Conservation (phyloP, 2,329 filamentous ascomycete species). For the Nemania bipapillata region DNA sequence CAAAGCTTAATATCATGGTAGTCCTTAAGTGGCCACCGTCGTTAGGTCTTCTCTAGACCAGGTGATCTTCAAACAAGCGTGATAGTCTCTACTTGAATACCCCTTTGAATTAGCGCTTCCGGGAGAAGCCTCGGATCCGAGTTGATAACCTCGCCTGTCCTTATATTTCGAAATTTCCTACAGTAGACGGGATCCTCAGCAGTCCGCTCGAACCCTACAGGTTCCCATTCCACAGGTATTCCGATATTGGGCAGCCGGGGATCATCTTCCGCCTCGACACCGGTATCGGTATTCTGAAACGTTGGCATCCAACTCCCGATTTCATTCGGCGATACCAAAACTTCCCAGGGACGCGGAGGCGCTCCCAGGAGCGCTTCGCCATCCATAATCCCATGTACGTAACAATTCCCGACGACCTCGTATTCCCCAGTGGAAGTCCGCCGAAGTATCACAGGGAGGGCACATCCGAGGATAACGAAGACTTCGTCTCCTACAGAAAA, state of each 20-base stretch:
- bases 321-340: background rate
- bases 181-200: constrained; percentile 32
- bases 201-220: constrained; percentile 29
- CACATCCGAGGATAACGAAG: constrained; percentile 37
- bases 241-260: constrained; percentile 32
- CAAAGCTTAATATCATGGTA: no score
- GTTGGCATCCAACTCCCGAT: background rate
- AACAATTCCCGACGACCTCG: constrained; percentile 38
- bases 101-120: constrained; percentile 33
- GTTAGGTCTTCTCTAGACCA: background rate
- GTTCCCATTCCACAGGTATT: constrained; percentile 36
- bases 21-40: background rate
- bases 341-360: constrained; percentile 26
- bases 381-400: constrained; percentile 40
- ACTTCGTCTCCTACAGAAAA: constrained; percentile 36
- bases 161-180: constrained; percentile 31
- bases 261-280: constrained; percentile 11
- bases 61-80: constrained; percentile 34
- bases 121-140: constrained; percentile 41
- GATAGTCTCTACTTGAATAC: constrained; percentile 33
- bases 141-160: constrained; percentile 37
- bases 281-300: constrained; percentile 23
- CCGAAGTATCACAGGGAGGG: constrained; percentile 35
- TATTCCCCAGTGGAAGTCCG: constrained; percentile 26
- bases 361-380: constrained; percentile 38